These are phyloP conservation scores for Escallonia rubra DNA, from an alignment of 129 eudicot species.

Conservation along the genomic window DNA sequence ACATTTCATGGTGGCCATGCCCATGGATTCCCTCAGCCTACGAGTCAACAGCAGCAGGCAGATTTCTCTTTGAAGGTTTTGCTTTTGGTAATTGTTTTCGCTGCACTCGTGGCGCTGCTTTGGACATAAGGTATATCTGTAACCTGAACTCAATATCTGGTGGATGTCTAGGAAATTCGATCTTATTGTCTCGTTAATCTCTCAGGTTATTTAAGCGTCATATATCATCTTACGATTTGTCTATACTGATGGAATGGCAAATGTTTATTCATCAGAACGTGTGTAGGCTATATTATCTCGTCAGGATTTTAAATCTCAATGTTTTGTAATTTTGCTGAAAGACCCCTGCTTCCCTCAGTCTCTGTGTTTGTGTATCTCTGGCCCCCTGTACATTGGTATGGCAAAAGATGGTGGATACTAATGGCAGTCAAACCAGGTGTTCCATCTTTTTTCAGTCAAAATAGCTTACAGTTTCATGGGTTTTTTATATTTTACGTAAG, in stretches of 20 bases:
- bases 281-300: neutral
- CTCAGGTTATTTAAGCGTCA: neutral
- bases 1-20: slow-evolving; percentile 41
- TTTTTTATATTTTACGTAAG: no score
- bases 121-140: slow-evolving; percentile 35
- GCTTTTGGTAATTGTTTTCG: slow-evolving; percentile 42
- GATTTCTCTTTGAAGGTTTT: slow-evolving; percentile 47
- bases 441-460: no score
- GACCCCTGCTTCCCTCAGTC: neutral
- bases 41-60: slow-evolving; percentile 45
- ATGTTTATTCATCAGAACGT: neutral
- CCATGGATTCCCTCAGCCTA: slow-evolving; percentile 41
- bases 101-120: slow-evolving; percentile 44
- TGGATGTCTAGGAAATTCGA: slow-evolving; percentile 15
- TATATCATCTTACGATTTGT: neutral
- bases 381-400: no score
- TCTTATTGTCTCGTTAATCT: neutral
- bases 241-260: slow-evolving; percentile 5
- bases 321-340: neutral
- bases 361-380: neutral
- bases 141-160: slow-evolving; percentile 1
- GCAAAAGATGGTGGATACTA: no score
- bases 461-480: no score
- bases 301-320: neutral
- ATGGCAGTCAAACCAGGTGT: no score